Conservation (phyloP, 257 asterid genomes). For the Ilex aquifolium region DNA sequence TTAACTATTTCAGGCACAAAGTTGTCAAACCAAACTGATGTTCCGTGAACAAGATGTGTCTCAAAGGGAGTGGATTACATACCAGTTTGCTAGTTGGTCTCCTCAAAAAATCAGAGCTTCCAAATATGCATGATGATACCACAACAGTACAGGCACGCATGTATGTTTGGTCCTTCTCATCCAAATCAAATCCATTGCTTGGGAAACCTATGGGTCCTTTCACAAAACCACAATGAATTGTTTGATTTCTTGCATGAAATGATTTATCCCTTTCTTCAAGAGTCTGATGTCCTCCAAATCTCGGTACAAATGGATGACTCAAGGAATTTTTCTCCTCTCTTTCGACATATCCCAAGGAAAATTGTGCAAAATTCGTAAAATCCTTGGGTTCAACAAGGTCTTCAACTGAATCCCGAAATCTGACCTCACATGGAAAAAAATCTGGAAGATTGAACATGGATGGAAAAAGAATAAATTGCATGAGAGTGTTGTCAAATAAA, state of each 20-base stretch:
- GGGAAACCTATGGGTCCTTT: constrained; percentile 45
- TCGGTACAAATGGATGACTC: constrained; percentile 31
- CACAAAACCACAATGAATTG: constrained; percentile 88
- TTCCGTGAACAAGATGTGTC: background rate
- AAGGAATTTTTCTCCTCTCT: constrained; percentile 40
- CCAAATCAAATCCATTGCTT: constrained; percentile 78
- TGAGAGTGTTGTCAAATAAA: background rate
- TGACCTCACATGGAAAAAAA: constrained; percentile 66
- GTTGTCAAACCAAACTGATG: background rate
- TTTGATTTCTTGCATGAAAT: constrained; percentile 60
- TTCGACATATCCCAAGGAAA: constrained; percentile 62
- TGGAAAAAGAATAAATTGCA: background rate
- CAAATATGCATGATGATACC: constrained; percentile 91
- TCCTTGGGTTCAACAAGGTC: constrained; percentile 70
- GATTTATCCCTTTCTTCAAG: constrained; percentile 68
- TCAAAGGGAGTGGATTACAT: constrained; percentile 9
- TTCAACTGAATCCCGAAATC: constrained; percentile 56
- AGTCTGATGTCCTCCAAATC: constrained; percentile 87
- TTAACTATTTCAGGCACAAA: too few species aligned
- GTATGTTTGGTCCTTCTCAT: constrained; percentile 52
- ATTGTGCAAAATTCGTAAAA: constrained; percentile 47
- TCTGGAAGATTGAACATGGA: constrained; percentile 36
- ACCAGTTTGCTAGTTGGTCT: constrained; percentile 91
- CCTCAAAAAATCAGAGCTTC: constrained; percentile 85
- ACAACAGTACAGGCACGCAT: constrained; percentile 56